phyloP scores from a whole-genome alignment of 2,329 filamentous ascomycete genomes.

The Teratosphaeria gauchensis region DNA sequence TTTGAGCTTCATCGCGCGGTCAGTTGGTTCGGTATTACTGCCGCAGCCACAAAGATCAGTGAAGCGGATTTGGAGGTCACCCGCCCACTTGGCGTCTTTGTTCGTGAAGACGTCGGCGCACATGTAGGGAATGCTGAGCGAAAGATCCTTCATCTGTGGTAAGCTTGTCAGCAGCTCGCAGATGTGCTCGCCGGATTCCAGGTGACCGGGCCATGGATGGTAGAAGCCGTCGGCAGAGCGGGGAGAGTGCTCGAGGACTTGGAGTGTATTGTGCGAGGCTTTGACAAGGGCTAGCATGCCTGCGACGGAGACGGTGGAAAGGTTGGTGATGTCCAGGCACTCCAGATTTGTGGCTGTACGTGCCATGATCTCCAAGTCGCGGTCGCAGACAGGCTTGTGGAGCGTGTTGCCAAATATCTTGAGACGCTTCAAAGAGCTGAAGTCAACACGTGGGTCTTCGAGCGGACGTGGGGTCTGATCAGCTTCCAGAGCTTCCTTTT shows the following conservation, averaged over 20 bases:
- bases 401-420: constrained; percentile 47
- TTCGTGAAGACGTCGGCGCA: constrained; percentile 38
- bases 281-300: constrained; percentile 44
- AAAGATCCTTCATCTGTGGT: constrained; percentile 39
- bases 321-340: constrained; percentile 45
- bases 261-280: constrained; percentile 38
- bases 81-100: constrained; percentile 34
- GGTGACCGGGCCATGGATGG: constrained; percentile 39
- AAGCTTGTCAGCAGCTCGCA: constrained; percentile 39
- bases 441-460: constrained; percentile 35
- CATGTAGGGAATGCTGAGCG: constrained; percentile 39
- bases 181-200: constrained; percentile 35
- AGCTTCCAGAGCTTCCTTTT: constrained; percentile 34
- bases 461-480: constrained; percentile 29
- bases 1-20: constrained; percentile 27
- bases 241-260: constrained; percentile 45
- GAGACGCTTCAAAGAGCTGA: constrained; percentile 40
- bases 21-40: constrained; percentile 20
- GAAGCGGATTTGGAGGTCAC: constrained; percentile 42
- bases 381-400: constrained; percentile 42
- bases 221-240: constrained; percentile 43
- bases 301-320: constrained; percentile 43
- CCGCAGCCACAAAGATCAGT: constrained; percentile 38
- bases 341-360: constrained; percentile 42
- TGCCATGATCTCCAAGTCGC: constrained; percentile 41